Percentiles rank a stretch among this genome's conserved stretches.
Evolutionary conservation across 148 eudicot species (phyloP).

Genomic region (Pouteria glomerata): DNA sequence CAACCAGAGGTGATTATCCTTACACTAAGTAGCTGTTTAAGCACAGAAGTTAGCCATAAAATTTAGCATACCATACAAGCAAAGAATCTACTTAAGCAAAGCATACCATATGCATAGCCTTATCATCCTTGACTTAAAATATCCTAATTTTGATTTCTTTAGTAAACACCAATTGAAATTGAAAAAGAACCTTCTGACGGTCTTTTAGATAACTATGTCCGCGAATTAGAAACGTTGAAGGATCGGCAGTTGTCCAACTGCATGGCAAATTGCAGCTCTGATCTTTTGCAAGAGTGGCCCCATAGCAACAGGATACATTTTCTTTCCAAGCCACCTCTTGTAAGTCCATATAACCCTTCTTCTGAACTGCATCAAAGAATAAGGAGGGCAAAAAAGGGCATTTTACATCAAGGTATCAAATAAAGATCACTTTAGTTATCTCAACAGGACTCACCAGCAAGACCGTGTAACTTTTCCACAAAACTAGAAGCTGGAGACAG

Average conservation of each 20-base stretch:
- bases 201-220: slow-evolving; percentile 51
- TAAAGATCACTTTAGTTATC: background rate
- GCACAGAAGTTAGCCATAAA: background rate
- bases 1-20: no score
- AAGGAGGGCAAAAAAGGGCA: background rate
- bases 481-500: slow-evolving; percentile 42
- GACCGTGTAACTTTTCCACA: slow-evolving; percentile 53
- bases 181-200: slow-evolving; percentile 43
- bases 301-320: slow-evolving; percentile 29
- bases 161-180: background rate
- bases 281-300: slow-evolving; percentile 56
- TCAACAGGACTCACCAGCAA: slow-evolving; percentile 38
- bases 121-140: no score
- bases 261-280: slow-evolving; percentile 37
- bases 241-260: slow-evolving; percentile 60
- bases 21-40: background rate
- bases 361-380: slow-evolving; percentile 38
- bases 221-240: slow-evolving; percentile 56
- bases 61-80: background rate
- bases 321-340: slow-evolving; percentile 43
- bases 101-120: background rate
- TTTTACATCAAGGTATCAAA: background rate
- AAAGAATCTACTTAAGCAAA: background rate
- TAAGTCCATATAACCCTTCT: slow-evolving; percentile 51
- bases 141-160: background rate